Percentiles rank a stretch among this genome's conserved stretches.
These are phyloP conservation scores for Ambrosiella xylebori DNA, from an alignment of 2,329 filamentous ascomycete species.

Conservation along the genomic window DNA sequence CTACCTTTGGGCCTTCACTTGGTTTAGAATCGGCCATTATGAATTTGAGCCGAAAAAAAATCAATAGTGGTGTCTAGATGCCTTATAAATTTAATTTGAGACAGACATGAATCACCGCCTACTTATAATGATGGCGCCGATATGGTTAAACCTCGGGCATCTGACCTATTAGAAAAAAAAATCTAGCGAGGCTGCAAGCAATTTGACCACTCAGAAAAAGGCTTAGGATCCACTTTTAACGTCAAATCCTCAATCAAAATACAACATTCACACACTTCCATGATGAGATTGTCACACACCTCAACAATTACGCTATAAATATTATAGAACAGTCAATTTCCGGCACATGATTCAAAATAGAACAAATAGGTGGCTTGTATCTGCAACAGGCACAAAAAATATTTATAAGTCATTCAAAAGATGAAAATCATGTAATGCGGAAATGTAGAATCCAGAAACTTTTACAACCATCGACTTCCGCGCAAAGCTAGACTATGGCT, in stretches of 20 bases:
- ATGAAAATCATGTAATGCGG: too few relatives aligned
- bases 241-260: neutral
- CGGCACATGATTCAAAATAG: too few relatives aligned
- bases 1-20: constrained; percentile 1
- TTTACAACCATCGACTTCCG: too few relatives aligned
- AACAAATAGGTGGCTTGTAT: too few relatives aligned
- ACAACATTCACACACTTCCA: neutral
- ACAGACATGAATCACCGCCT: neutral
- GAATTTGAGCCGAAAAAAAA: neutral
- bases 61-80: neutral
- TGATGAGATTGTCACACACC: too few relatives aligned
- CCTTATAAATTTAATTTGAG: neutral
- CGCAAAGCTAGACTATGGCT: too few relatives aligned
- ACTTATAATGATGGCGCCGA: neutral
- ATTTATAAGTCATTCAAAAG: too few relatives aligned
- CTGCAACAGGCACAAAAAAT: too few relatives aligned
- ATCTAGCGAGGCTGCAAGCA: neutral
- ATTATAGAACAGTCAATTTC: too few relatives aligned
- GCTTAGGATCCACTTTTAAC: constrained; percentile 1
- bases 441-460: too few relatives aligned
- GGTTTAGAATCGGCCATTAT: neutral
- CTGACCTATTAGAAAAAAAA: neutral
- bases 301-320: too few relatives aligned
- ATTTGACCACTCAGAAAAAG: neutral
- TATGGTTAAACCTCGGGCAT: neutral